Evolutionary conservation across 2,329 filamentous ascomycete species (phyloP).

Genomic region (Hypoxylon sp.): DNA sequence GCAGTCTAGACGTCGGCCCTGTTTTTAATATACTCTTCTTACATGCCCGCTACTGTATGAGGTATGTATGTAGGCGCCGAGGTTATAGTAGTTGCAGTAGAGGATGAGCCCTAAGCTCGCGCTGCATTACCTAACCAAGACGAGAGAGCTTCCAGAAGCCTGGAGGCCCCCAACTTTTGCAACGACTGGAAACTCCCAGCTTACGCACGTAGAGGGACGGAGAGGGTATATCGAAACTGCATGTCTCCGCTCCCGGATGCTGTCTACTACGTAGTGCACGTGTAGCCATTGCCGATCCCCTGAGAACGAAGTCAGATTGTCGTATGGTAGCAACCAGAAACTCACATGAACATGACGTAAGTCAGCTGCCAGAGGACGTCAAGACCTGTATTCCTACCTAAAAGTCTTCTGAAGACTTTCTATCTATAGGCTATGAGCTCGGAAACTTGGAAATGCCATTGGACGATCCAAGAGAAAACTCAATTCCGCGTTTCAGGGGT

Average conservation of each 20-base stretch:
- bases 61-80: conserved; percentile 1
- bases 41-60: conserved; percentile 8
- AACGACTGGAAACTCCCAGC: conserved; percentile 2
- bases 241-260: conserved; percentile 19
- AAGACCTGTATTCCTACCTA: conserved; percentile 16
- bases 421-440: conserved; percentile 13
- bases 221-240: conserved; percentile 15
- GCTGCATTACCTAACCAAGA: conserved; percentile 15
- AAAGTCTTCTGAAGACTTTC: background rate
- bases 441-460: background rate
- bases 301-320: conserved; percentile 24
- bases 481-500: background rate
- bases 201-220: conserved; percentile 15
- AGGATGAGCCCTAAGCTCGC: conserved; percentile 30
- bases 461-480: background rate
- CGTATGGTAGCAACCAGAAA: background rate
- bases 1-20: conserved; percentile 26
- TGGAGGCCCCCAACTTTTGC: conserved; percentile 23
- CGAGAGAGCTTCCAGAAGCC: conserved; percentile 26
- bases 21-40: conserved; percentile 20
- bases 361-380: background rate
- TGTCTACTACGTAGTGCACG: conserved; percentile 1
- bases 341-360: conserved; percentile 23
- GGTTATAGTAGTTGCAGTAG: background rate
- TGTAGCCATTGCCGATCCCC: conserved; percentile 18